Conservation (phyloP, 495 filamentous ascomycete species). For the Aspergillus haitiensis region DNA sequence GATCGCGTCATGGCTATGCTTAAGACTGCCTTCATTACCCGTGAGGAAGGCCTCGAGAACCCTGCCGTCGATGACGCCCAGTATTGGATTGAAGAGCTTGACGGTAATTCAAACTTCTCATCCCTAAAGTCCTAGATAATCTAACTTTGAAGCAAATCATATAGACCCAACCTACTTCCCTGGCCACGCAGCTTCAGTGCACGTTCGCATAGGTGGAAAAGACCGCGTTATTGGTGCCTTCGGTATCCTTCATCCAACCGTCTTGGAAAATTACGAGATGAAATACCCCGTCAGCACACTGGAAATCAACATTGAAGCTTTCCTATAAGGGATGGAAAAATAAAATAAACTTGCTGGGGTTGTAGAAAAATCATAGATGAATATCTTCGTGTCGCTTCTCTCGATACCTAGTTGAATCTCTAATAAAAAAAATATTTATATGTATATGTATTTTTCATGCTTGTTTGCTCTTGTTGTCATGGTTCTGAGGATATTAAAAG, state of each 20-base stretch:
- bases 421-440: neutral
- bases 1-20: constrained; percentile 94
- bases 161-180: constrained; percentile 84
- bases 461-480: neutral
- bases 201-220: constrained; percentile 68
- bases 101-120: constrained; percentile 53
- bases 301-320: constrained; percentile 93
- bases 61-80: constrained; percentile 54
- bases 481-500: constrained; percentile 4
- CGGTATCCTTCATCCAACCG: constrained; percentile 89
- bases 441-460: neutral
- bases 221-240: constrained; percentile 77
- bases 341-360: neutral
- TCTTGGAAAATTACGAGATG: constrained; percentile 91
- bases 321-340: constrained; percentile 59
- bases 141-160: constrained; percentile 3
- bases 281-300: constrained; percentile 93
- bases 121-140: neutral
- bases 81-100: constrained; percentile 92
- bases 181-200: constrained; percentile 83
- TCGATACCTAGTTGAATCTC: neutral
- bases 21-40: constrained; percentile 72
- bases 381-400: constrained; percentile 6
- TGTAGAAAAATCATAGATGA: constrained; percentile 17
- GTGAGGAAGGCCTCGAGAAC: constrained; percentile 68